Conservation (phyloP, 805 yeast species). For the Kluyveromyces starmeri region DNA sequence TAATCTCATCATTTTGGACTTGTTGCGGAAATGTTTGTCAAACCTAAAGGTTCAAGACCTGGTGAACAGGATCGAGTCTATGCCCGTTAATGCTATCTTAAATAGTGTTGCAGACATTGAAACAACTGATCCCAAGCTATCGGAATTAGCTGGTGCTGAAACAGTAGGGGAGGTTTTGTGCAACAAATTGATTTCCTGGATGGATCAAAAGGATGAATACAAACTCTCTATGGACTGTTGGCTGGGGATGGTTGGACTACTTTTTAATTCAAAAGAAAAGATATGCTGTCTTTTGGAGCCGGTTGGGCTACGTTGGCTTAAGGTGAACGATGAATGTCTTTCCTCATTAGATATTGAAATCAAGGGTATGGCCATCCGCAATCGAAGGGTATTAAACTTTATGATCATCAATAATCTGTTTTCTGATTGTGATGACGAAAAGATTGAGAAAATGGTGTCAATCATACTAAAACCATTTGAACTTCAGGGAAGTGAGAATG, state of each 20-base stretch:
- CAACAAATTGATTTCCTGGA: slow-evolving; percentile 12
- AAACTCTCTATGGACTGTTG: slow-evolving; percentile 25
- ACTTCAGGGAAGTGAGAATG: slow-evolving; percentile 4
- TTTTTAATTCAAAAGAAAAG: slow-evolving; percentile 13
- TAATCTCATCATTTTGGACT: slow-evolving; percentile 17
- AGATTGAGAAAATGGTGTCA: background rate
- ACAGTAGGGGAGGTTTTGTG: slow-evolving; percentile 16
- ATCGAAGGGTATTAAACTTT: slow-evolving; percentile 23
- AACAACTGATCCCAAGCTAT: background rate
- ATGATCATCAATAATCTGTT: slow-evolving; percentile 10
- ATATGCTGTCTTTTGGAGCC: slow-evolving; percentile 7
- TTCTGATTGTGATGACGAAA: background rate
- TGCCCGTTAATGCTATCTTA: background rate
- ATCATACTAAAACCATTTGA: slow-evolving; percentile 13
- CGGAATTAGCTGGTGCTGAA: background rate
- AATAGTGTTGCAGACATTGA: background rate
- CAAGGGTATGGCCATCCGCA: slow-evolving; percentile 17
- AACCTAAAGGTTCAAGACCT: slow-evolving; percentile 2
- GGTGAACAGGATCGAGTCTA: background rate
- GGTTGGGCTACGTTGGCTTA: slow-evolving; percentile 14
- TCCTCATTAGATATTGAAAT: slow-evolving; percentile 7
- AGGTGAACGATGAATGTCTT: slow-evolving; percentile 14
- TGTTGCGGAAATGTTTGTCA: slow-evolving; percentile 18
- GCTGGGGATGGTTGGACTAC: slow-evolving; percentile 21
- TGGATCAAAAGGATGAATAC: slow-evolving; percentile 13